Evolutionary conservation across 2,329 filamentous ascomycete species (phyloP).

Genomic region (Fusarium drepaniforme): DNA sequence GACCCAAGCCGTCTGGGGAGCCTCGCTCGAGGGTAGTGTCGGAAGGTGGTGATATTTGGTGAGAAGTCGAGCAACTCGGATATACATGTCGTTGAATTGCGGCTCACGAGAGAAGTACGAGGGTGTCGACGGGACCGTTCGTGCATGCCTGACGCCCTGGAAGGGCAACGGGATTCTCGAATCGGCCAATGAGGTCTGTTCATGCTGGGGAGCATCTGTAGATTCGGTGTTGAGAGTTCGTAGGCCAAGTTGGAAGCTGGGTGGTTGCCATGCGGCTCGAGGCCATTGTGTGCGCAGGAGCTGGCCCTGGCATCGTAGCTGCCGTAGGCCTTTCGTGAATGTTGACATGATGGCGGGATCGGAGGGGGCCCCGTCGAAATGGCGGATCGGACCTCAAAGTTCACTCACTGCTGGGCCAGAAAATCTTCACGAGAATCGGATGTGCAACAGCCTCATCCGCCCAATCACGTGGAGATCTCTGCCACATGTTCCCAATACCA

Average conservation of each 20-base stretch:
- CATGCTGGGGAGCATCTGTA: slow-evolving; percentile 20
- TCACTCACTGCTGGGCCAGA: slow-evolving; percentile 33
- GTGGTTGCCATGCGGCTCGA: slow-evolving; percentile 39
- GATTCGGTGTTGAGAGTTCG: slow-evolving; percentile 45
- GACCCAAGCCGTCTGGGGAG: slow-evolving; percentile 83
- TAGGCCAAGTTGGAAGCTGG: slow-evolving; percentile 41
- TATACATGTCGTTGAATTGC: slow-evolving; percentile 85
- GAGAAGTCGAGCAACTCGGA: slow-evolving; percentile 78
- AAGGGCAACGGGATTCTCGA: slow-evolving; percentile 45
- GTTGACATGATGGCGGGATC: slow-evolving; percentile 50
- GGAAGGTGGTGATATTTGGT: slow-evolving; percentile 82
- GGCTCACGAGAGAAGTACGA: slow-evolving; percentile 96
- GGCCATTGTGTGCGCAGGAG: slow-evolving; percentile 47
- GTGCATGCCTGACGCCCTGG: slow-evolving; percentile 64
- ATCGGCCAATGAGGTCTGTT: slow-evolving; percentile 35
- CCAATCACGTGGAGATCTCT: slow-evolving; percentile 41
- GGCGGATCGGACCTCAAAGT: slow-evolving; percentile 37
- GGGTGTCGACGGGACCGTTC: slow-evolving; percentile 84
- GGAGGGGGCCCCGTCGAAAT: slow-evolving; percentile 41
- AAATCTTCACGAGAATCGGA: slow-evolving; percentile 43
- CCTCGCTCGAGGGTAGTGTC: slow-evolving; percentile 71
- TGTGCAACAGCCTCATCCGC: slow-evolving; percentile 24
- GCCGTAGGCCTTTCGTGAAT: slow-evolving; percentile 50
- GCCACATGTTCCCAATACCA: slow-evolving; percentile 27
- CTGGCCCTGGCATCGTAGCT: slow-evolving; percentile 51